A percentile compares a stretch with the other conserved stretches of the same genome.
Evolutionary conservation across 176 grass and related monocot genomes (phyloP).

Genomic region (Pharus latifolius): DNA sequence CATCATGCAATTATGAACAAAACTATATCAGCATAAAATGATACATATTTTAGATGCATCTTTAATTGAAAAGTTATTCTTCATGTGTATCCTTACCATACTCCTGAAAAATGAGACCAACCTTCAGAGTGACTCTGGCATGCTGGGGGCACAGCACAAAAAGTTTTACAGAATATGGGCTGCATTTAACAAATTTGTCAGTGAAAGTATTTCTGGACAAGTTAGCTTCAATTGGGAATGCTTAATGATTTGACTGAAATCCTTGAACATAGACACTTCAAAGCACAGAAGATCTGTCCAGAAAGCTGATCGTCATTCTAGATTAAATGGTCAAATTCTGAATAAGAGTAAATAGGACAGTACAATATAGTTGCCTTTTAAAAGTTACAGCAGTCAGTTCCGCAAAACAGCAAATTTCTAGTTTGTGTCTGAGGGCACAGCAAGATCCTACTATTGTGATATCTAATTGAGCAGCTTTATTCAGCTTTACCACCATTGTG

Average conservation of each 20-base stretch:
- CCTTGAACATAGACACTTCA: not conserved
- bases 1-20: slow-evolving; percentile 19
- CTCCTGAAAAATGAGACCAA: slow-evolving; percentile 86
- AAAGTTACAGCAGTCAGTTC: too few species aligned
- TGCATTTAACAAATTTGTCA: slow-evolving; percentile 38
- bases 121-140: slow-evolving; percentile 63
- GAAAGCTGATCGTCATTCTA: too few species aligned
- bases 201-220: slow-evolving; percentile 10
- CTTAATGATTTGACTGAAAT: not conserved
- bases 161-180: slow-evolving; percentile 66
- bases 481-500: not conserved
- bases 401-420: too few species aligned
- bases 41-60: not conserved
- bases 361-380: too few species aligned
- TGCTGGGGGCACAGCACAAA: slow-evolving; percentile 52
- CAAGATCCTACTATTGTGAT: not conserved
- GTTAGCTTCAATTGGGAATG: slow-evolving; percentile 8
- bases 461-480: not conserved
- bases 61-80: slow-evolving; percentile 6
- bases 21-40: slow-evolving; percentile 13
- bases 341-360: too few species aligned
- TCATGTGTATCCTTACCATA: slow-evolving; percentile 45
- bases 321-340: too few species aligned
- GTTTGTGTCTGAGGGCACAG: not conserved
- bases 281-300: too few species aligned